Percentiles rank a stretch among this genome's conserved stretches.
phyloP scores from a whole-genome alignment of 208 protist genomes.

The Kentomonas sorsogonicus region DNA sequence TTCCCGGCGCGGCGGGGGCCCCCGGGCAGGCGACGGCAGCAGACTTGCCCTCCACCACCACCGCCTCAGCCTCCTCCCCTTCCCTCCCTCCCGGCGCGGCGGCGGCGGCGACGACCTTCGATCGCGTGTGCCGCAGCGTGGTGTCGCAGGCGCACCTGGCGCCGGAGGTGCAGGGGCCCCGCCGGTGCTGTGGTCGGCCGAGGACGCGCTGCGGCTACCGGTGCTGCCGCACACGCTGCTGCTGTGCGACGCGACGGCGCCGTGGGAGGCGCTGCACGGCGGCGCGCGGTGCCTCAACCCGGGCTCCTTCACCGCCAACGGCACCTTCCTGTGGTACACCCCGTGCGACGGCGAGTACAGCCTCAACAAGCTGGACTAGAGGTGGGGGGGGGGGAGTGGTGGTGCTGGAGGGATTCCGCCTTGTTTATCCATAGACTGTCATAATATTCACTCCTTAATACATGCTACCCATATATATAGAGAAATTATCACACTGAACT shows the following conservation, averaged over 20 bases:
- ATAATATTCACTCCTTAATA: neutral
- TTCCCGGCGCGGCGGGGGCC: neutral
- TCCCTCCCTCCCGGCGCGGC: slow-evolving; percentile 24
- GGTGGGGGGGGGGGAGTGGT: neutral
- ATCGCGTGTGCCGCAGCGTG: slow-evolving; percentile 74
- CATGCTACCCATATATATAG: too few species aligned
- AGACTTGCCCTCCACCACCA: neutral
- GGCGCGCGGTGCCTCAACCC: slow-evolving; percentile 80
- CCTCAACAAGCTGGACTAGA: slow-evolving; percentile 61
- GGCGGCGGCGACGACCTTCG: slow-evolving; percentile 36
- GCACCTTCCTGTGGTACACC: slow-evolving; percentile 88
- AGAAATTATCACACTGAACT: too few species aligned
- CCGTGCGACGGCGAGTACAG: slow-evolving; percentile 78
- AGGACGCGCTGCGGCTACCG: slow-evolving; percentile 66
- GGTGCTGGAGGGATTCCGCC: neutral
- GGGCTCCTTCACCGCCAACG: slow-evolving; percentile 65
- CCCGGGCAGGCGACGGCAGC: neutral
- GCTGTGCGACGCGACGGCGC: slow-evolving; percentile 84
- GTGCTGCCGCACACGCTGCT: slow-evolving; percentile 77
- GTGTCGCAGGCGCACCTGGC: slow-evolving; percentile 77
- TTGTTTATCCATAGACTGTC: neutral
- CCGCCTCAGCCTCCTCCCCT: neutral
- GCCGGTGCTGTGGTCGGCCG: slow-evolving; percentile 70
- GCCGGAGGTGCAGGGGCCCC: too few species aligned
- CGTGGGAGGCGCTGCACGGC: slow-evolving; percentile 87